phyloP scores from a whole-genome alignment of 208 protist species.

The Leishmania braziliensis region DNA sequence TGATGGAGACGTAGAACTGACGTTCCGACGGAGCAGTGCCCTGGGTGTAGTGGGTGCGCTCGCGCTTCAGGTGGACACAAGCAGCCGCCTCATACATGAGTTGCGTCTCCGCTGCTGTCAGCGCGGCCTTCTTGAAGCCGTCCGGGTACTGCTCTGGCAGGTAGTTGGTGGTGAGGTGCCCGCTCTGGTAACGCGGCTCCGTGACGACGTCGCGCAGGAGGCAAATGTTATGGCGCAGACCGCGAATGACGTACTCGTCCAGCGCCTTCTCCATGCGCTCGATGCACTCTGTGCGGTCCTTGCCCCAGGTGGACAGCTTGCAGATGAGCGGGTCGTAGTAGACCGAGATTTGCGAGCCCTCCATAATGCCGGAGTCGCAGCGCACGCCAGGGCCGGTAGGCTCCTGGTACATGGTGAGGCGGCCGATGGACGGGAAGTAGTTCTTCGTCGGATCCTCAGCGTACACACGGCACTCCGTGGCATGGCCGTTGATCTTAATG shows the following conservation, averaged over 20 bases:
- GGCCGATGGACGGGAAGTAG: conserved; percentile 87
- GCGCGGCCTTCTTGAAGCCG: conserved; percentile 39
- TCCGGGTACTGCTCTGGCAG: conserved; percentile 54
- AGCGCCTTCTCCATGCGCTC: conserved; percentile 70
- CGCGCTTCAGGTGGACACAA: conserved; percentile 33
- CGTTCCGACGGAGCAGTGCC: conserved; percentile 11
- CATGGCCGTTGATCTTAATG: conserved; percentile 78
- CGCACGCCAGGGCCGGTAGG: conserved; percentile 43
- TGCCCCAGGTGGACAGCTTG: conserved; percentile 95
- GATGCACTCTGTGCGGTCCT: conserved; percentile 74
- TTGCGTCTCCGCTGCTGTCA: conserved; percentile 29
- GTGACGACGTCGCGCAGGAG: conserved; percentile 59
- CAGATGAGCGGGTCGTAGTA: conserved; percentile 99
- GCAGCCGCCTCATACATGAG: conserved; percentile 30
- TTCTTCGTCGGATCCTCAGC: conserved; percentile 93
- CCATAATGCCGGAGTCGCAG: conserved; percentile 86
- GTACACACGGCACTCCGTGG: conserved; percentile 96
- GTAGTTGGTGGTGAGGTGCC: conserved; percentile 83
- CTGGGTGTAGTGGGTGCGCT: conserved; percentile 16
- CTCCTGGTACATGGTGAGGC: conserved; percentile 35
- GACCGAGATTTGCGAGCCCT: conserved; percentile 85
- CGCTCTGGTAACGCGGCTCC: conserved; percentile 66
- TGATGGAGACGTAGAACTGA: conserved; percentile 31
- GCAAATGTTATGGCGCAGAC: conserved; percentile 91
- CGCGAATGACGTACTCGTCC: conserved; percentile 89